These are phyloP conservation scores for Hanseniaspora nectarophila DNA, from an alignment of 805 yeast genomes.

Conservation along the genomic window DNA sequence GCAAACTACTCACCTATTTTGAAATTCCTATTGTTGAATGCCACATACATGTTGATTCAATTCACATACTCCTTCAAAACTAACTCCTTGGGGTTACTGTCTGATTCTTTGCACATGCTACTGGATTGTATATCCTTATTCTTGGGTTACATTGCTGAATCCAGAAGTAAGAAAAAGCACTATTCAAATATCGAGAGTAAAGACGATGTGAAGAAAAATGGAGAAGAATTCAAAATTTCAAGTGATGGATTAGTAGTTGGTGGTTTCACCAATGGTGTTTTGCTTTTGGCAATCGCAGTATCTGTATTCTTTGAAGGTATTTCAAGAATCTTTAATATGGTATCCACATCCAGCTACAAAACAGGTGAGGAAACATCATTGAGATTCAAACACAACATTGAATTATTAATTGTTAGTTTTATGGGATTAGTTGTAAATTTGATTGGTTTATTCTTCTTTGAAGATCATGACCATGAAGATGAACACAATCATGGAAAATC, in stretches of 20 bases:
- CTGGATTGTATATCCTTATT: conserved; percentile 85
- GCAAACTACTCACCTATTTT: conserved; percentile 45
- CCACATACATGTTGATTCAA: conserved; percentile 90
- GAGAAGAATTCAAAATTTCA: conserved; percentile 65
- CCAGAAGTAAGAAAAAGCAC: conserved; percentile 36
- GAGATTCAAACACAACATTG: conserved; percentile 63
- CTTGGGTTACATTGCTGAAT: conserved; percentile 79
- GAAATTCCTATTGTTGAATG: conserved; percentile 70
- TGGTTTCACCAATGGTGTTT: conserved; percentile 88
- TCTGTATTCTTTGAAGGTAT: conserved; percentile 80
- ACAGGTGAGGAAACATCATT: conserved; percentile 45
- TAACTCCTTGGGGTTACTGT: conserved; percentile 76
- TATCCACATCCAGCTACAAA: background rate
- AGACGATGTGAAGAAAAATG: conserved; percentile 43
- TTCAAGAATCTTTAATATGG: conserved; percentile 49
- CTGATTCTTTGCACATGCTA: conserved; percentile 94
- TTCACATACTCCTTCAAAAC: conserved; percentile 83
- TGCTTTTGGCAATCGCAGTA: conserved; percentile 75
- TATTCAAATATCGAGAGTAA: background rate
- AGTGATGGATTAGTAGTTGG: conserved; percentile 58
- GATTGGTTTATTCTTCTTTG: conserved; percentile 89
- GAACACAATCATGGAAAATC: conserved; percentile 19
- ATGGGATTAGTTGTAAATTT: conserved; percentile 79
- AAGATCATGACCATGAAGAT: conserved; percentile 58
- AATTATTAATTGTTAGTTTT: conserved; percentile 69